phyloP scores from a whole-genome alignment of 2,329 filamentous ascomycete genomes.

The Penicillium sp. region DNA sequence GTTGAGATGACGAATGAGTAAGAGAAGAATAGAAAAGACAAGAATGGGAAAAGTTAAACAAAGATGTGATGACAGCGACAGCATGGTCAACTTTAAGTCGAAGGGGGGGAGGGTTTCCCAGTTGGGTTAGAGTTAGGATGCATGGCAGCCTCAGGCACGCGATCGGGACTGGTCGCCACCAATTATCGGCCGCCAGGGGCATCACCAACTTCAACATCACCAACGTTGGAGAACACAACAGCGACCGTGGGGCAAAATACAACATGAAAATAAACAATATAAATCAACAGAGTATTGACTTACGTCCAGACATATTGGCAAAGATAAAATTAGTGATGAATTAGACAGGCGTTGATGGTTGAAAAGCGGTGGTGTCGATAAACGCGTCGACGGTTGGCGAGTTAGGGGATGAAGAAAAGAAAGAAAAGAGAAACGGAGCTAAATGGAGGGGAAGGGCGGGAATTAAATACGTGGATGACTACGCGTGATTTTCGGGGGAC shows the following conservation, averaged over 20 bases:
- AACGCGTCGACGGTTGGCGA: constrained; percentile 22
- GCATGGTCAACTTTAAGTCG: background rate
- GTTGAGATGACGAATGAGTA: background rate
- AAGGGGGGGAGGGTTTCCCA: constrained; percentile 1
- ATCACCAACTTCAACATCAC: constrained; percentile 14
- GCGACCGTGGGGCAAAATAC: constrained; percentile 1
- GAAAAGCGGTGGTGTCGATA: background rate
- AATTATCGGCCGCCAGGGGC: constrained; percentile 28
- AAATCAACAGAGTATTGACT: constrained; percentile 23
- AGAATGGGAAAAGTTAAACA: background rate
- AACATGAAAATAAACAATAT: constrained; percentile 2
- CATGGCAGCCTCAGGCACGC: constrained; percentile 17
- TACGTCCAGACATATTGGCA: constrained; percentile 44
- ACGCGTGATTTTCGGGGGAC: constrained; percentile 29
- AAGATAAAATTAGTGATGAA: constrained; percentile 12
- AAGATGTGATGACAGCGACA: background rate
- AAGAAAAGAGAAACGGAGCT: constrained; percentile 17
- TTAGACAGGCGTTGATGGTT: constrained; percentile 15
- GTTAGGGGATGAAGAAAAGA: constrained; percentile 18
- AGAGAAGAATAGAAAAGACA: background rate
- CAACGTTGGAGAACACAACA: background rate
- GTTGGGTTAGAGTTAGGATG: constrained; percentile 11
- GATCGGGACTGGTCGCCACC: constrained; percentile 3
- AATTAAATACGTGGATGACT: constrained; percentile 37
- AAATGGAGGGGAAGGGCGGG: constrained; percentile 10